Conservation (phyloP, 2,329 filamentous ascomycete species). For the Fusarium sp. region DNA sequence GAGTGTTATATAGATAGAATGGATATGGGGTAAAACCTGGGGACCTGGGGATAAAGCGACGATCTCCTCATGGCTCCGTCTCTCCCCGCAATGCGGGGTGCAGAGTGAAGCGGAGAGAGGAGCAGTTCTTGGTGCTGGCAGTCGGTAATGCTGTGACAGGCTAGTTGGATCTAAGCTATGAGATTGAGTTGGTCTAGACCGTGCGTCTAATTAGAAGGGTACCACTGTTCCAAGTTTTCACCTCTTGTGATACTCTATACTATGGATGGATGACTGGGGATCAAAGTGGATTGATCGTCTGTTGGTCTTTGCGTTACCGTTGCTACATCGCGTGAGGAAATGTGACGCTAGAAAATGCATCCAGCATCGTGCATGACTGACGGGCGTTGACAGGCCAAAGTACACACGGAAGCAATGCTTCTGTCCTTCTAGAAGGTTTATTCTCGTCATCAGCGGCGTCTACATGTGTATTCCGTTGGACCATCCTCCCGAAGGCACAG, state of each 20-base stretch:
- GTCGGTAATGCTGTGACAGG: constrained; percentile 10
- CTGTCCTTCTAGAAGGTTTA: constrained; percentile 22
- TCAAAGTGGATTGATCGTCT: background rate
- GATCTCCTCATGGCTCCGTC: constrained; percentile 8
- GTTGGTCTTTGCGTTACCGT: constrained; percentile 8
- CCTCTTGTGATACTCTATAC: background rate
- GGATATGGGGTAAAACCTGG: constrained; percentile 1
- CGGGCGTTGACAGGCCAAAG: background rate
- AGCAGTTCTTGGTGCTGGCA: background rate
- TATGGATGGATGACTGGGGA: background rate
- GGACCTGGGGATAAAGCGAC: constrained; percentile 1
- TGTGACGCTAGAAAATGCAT: constrained; percentile 22
- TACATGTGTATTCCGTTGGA: background rate
- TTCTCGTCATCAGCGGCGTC: background rate
- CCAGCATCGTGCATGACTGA: background rate
- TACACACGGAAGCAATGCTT: background rate
- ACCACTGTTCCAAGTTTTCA: background rate
- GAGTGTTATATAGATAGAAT: constrained; percentile 23
- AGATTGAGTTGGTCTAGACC: constrained; percentile 36
- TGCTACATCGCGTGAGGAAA: background rate
- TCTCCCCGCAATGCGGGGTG: constrained; percentile 33
- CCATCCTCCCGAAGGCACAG: background rate
- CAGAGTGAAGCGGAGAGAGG: constrained; percentile 7
- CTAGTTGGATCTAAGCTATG: constrained; percentile 8
- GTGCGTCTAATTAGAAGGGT: background rate